Base-by-base conservation (phyloP, 169 alveolate genomes). In the Plasmodium knowlesi region DNA sequence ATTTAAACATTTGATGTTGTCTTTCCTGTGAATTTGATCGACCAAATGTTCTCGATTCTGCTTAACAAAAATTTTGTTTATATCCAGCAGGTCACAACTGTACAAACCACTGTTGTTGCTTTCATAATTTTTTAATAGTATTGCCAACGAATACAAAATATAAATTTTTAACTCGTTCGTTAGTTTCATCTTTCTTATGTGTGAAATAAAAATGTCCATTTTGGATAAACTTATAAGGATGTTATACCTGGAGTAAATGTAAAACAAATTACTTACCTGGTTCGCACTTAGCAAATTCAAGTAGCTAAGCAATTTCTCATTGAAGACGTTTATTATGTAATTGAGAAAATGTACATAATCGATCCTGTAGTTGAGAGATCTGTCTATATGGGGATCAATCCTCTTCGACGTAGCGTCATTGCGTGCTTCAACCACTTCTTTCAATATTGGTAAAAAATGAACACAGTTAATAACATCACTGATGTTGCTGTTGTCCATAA, bases 91-190 rank as follows among this genome's bases (percentile, higher is more conserved):
- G 82, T 89, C 46, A 89, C 80, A 89, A 80, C 71, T 57, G 70
- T 79, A 89, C 14, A 79, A n/a, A 67, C 76, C 76, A 67, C 37
- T 57, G 37, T 34, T 70, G 83, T 57, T 89, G 61, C 53, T 70
- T 89, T 89, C 94, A 78, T 80, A 80, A 89, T 89, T 89, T 80
- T 89, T 89, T 67, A 89, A 89, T 67, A 89, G 90, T 43, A 89
- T 79, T 46, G 86, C 30, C 28, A 89, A 89, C 5, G 94, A 89
- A 89, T 89, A 89, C 25, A 89, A 46, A 57, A 89, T 37, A 25
- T 89, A 89, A 61, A 89, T 89, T 89, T 89, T 89, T 89, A 89
- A 67, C 32, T 89, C 91, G 14, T 5, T 71, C 34, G 90, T 12
- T 37, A 89, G 72, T 43, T 79, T 41, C 82, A 89, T 50, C 6